phyloP scores from a whole-genome alignment of 495 filamentous ascomycete genomes.

The Aspergillus nidulans region DNA sequence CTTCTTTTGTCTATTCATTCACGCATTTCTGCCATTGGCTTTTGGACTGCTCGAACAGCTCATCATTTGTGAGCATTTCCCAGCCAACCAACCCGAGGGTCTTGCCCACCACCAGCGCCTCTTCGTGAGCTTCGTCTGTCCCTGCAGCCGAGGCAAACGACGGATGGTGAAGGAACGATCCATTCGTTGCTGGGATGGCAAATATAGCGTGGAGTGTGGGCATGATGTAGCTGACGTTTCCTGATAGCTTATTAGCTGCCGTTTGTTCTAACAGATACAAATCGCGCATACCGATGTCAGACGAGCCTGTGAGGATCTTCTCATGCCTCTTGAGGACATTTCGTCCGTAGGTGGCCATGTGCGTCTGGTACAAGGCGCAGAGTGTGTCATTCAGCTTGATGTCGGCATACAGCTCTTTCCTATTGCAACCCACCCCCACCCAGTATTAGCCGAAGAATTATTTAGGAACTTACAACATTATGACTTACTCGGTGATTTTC shows the following conservation, averaged over 20 bases:
- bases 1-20: too few relatives aligned
- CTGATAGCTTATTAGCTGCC: slow-evolving; percentile 29
- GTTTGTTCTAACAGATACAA: background rate
- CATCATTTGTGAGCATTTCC: slow-evolving; percentile 40
- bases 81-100: slow-evolving; percentile 22
- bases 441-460: too few relatives aligned
- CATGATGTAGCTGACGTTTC: slow-evolving; percentile 58
- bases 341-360: slow-evolving; percentile 47
- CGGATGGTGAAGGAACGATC: slow-evolving; percentile 54
- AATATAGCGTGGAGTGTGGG: slow-evolving; percentile 60
- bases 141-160: slow-evolving; percentile 55
- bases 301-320: slow-evolving; percentile 46
- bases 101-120: slow-evolving; percentile 22
- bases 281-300: slow-evolving; percentile 45
- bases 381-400: slow-evolving; percentile 58
- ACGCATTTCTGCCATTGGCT: too few relatives aligned
- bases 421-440: too few relatives aligned
- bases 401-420: slow-evolving; percentile 54
- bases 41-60: slow-evolving; percentile 34
- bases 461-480: too few relatives aligned
- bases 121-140: slow-evolving; percentile 29
- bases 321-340: slow-evolving; percentile 44
- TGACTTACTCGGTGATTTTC: too few relatives aligned
- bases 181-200: slow-evolving; percentile 43
- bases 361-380: slow-evolving; percentile 45